Conservation (phyloP, 495 filamentous ascomycete species). For the Cenococcum geophilum region DNA sequence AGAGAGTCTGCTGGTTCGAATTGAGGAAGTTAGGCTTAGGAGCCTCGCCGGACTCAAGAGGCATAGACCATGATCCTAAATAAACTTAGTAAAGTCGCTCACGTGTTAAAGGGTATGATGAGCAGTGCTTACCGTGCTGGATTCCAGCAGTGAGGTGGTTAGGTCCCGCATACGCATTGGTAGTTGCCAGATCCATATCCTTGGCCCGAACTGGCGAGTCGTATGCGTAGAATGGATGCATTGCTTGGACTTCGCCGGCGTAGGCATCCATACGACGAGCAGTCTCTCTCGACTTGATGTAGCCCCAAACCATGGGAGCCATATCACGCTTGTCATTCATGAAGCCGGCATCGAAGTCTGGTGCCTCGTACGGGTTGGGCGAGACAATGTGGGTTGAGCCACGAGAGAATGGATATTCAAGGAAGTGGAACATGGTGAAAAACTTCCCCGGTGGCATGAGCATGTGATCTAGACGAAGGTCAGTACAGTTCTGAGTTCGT, state of each 20-base stretch:
- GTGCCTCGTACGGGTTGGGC: constrained; percentile 62
- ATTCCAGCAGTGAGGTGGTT: constrained; percentile 70
- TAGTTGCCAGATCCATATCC: constrained; percentile 69
- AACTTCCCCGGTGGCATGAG: constrained; percentile 64
- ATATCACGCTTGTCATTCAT: constrained; percentile 83
- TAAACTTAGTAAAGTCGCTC: neutral
- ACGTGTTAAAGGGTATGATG: neutral
- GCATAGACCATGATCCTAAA: constrained; percentile 42
- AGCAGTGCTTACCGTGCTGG: constrained; percentile 43
- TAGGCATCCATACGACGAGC: constrained; percentile 72
- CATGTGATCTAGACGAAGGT: constrained; percentile 26
- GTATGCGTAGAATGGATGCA: constrained; percentile 60
- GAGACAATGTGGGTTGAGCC: constrained; percentile 67
- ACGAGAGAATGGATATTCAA: constrained; percentile 77
- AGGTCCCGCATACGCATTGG: constrained; percentile 65
- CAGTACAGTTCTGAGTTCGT: neutral
- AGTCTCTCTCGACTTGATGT: constrained; percentile 81
- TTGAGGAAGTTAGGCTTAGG: constrained; percentile 45
- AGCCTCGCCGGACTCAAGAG: constrained; percentile 42
- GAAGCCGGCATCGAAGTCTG: constrained; percentile 79
- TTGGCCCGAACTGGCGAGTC: constrained; percentile 61
- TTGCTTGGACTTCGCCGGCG: constrained; percentile 56
- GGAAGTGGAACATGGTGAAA: constrained; percentile 84
- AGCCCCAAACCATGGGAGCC: constrained; percentile 78
- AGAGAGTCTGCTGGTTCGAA: constrained; percentile 49